Conservation (phyloP, 2,329 filamentous ascomycete genomes). For the Xylaria sp. region DNA sequence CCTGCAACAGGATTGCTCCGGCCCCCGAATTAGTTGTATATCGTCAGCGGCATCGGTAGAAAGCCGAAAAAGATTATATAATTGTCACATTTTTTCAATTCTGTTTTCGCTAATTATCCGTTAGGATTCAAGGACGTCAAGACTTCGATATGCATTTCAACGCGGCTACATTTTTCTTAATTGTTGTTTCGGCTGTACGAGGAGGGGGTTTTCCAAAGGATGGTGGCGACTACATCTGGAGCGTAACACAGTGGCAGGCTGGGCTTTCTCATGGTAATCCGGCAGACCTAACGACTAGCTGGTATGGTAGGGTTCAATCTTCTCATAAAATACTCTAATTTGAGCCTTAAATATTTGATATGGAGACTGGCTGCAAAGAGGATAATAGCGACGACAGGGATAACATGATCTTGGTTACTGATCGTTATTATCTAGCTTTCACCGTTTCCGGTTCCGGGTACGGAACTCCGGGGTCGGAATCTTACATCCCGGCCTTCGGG, state of each 20-base stretch:
- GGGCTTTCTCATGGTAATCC: conserved; percentile 35
- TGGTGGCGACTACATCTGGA: conserved; percentile 20
- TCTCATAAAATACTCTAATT: neutral
- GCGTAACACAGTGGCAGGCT: conserved; percentile 31
- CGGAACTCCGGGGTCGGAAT: neutral
- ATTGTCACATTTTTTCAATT: neutral
- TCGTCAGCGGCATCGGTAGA: neutral
- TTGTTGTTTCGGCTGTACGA: conserved; percentile 6
- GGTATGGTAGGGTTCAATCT: conserved; percentile 26
- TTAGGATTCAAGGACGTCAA: neutral
- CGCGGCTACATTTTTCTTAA: neutral
- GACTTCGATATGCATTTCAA: conserved; percentile 14
- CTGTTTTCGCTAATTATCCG: neutral
- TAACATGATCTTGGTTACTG: neutral
- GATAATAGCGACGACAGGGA: neutral
- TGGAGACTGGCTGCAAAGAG: neutral
- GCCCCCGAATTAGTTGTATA: neutral
- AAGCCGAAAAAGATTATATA: neutral
- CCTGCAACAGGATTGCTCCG: neutral
- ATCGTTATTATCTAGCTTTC: conserved; percentile 21
- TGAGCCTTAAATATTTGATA: neutral
- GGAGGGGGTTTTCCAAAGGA: conserved; percentile 1
- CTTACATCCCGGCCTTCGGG: conserved; percentile 29
- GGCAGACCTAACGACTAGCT: conserved; percentile 27
- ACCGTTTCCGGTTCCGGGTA: conserved; percentile 14